phyloP scores from a whole-genome alignment of 164 flowering plant genomes.

The Euptelea pleiosperma region DNA sequence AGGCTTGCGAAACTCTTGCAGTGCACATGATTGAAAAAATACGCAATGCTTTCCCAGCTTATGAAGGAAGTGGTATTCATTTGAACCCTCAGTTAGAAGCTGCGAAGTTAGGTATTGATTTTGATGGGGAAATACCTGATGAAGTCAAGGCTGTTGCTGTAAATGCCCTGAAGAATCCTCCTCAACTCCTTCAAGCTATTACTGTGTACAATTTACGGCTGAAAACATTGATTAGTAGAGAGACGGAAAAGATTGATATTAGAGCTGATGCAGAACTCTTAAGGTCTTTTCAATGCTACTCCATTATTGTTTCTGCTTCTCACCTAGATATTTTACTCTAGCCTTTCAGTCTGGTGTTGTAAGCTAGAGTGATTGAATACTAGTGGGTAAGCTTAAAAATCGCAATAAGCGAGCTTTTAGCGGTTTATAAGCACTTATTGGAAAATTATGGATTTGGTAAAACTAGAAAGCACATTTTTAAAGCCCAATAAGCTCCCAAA shows the following conservation, averaged over 20 bases:
- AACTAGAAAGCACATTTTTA: no score
- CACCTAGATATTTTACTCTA: background rate
- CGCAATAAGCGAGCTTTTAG: no score
- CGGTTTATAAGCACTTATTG: no score
- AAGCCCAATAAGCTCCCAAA: no score
- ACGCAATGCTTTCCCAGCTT: constrained; percentile 76
- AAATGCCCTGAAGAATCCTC: constrained; percentile 66
- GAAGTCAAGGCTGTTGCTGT: constrained; percentile 60
- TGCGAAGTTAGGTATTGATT: constrained; percentile 74
- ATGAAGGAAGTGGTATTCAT: constrained; percentile 84
- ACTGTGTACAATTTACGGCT: constrained; percentile 69
- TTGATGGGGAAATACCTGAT: constrained; percentile 81
- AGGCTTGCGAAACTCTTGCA: constrained; percentile 85
- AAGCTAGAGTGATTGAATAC: background rate
- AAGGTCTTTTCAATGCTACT: constrained; percentile 44
- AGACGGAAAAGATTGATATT: constrained; percentile 85
- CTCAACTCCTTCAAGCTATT: constrained; percentile 77
- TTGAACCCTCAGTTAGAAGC: constrained; percentile 70
- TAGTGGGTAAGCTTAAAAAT: no score
- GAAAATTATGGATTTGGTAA: no score
- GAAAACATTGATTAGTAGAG: constrained; percentile 64
- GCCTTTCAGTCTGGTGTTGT: background rate
- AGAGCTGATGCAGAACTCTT: constrained; percentile 94
- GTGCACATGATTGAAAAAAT: constrained; percentile 61
- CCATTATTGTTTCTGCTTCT: background rate